These are phyloP conservation scores for Talaromyces liani DNA, from an alignment of 495 filamentous ascomycete genomes.

Conservation along the genomic window DNA sequence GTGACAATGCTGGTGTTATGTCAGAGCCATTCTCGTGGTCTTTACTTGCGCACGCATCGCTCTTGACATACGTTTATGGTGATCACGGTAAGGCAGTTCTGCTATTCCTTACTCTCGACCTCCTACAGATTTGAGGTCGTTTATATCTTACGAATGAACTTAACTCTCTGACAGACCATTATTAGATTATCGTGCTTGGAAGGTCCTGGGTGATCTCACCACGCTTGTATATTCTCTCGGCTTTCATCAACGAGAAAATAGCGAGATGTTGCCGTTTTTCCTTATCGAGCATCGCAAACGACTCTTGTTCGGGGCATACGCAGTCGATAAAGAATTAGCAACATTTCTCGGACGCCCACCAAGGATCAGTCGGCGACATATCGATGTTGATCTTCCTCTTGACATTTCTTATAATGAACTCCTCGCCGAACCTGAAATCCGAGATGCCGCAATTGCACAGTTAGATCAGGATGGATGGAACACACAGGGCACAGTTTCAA, in stretches of 20 bases:
- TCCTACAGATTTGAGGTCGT: slow-evolving; percentile 22
- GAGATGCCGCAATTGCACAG: slow-evolving; percentile 24
- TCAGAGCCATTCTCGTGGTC: slow-evolving; percentile 20
- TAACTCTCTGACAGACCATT: not conserved
- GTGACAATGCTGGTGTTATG: slow-evolving; percentile 18
- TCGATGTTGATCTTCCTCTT: slow-evolving; percentile 37
- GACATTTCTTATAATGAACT: slow-evolving; percentile 36
- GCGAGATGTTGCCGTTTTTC: slow-evolving; percentile 26
- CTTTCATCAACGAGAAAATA: slow-evolving; percentile 31
- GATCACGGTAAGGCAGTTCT: slow-evolving; percentile 14
- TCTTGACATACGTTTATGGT: slow-evolving; percentile 19
- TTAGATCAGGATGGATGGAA: slow-evolving; percentile 46
- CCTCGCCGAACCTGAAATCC: slow-evolving; percentile 29
- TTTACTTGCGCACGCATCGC: slow-evolving; percentile 15
- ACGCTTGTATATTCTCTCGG: slow-evolving; percentile 29
- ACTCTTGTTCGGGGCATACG: slow-evolving; percentile 33
- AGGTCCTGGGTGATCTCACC: slow-evolving; percentile 11
- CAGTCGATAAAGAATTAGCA: slow-evolving; percentile 31
- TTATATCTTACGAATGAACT: not conserved
- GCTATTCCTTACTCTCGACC: slow-evolving; percentile 16
- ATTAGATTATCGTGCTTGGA: slow-evolving; percentile 13
- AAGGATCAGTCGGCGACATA: slow-evolving; percentile 33
- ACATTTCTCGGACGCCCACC: slow-evolving; percentile 42
- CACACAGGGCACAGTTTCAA: slow-evolving; percentile 21
- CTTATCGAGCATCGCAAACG: slow-evolving; percentile 31